Conservation (phyloP, 1,284 basidiomycete species). For the Melampsora larici-populina region DNA sequence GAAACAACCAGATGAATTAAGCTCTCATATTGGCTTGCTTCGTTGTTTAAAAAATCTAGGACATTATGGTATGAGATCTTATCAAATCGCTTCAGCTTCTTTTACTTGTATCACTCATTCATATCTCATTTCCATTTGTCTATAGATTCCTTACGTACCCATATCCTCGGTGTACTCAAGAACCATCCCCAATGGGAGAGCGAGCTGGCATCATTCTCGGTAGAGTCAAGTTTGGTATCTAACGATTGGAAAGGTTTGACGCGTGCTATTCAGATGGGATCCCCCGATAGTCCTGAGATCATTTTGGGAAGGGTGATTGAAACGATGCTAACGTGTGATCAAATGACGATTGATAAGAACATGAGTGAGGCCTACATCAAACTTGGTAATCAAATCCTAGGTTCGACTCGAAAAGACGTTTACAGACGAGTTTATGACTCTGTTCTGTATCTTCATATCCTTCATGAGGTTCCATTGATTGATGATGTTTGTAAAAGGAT, state of each 20-base stretch:
- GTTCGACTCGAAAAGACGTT: constrained; percentile 67
- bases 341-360: constrained; percentile 20
- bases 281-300: constrained; percentile 61
- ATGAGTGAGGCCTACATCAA: constrained; percentile 43
- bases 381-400: constrained; percentile 75
- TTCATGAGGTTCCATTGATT: constrained; percentile 82
- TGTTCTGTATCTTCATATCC: constrained; percentile 77
- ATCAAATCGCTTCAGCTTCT: neutral
- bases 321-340: constrained; percentile 65
- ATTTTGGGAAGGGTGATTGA: constrained; percentile 79
- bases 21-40: constrained; percentile 83
- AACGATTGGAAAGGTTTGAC: constrained; percentile 84
- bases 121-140: neutral
- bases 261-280: constrained; percentile 59
- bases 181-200: constrained; percentile 81
- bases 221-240: constrained; percentile 93
- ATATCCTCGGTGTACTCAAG: constrained; percentile 80
- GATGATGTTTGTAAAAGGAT: constrained; percentile 56
- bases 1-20: constrained; percentile 79
- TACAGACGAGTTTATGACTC: constrained; percentile 86
- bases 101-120: constrained; percentile 4
- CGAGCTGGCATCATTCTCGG: constrained; percentile 75
- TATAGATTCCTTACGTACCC: constrained; percentile 87
- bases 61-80: constrained; percentile 74
- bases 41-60: constrained; percentile 90